Evolutionary conservation across 208 protist species (phyloP), one percentile per base, ranked within the genome.

Genomic region (Trypanosoma brucei): DNA sequence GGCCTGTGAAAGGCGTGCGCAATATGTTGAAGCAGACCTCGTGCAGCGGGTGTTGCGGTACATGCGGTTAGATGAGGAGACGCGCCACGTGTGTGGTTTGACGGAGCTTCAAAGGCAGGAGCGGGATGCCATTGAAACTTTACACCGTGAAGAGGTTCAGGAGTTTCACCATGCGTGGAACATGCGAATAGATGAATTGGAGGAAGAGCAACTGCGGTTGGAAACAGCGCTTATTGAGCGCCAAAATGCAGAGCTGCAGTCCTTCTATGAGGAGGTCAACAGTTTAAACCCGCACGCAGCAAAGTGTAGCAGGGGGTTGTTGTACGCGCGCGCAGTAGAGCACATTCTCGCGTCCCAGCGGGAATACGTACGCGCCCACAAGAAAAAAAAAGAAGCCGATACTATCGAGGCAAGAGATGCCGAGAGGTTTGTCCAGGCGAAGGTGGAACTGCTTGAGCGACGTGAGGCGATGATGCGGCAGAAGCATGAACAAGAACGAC

Each of bases 1-100:
- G 52, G 84, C 72, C 11, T 97, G 93, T 70, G 68, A 95, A 72
- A 62, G 62, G 34, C 88, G 91, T 3, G 78, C 80, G 31, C 81
- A 92, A 56, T 97, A 97, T 70, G 82, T 86, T n/a, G 91, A 96
- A 74, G 93, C 93, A 8, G 85, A 95, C 59, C 76, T 97, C 7
- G 88, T 96, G 31, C 90, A 97, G 69, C 88, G 93, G 68, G 86
- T 96, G 11, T 71, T 97, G 64, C 72, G 85, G 33, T 80, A 95
- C 65, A 74, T 96, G 49, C 78, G 86, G 3, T 78, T 96, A 7
- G 86, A 97, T 63, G 88, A 95, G 71, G 93, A 97, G 76, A 92
- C 79, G 30, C 75, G 86, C 13, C 83, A 94, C 76, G 73, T 94
- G 50, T 73, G 85, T 31, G 88, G 85, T 48, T 76, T 96, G 55